A percentile compares a stretch with the other conserved stretches of the same genome.
phyloP scores from a whole-genome alignment of 495 filamentous ascomycete genomes.

The Talaromyces wortmannii region DNA sequence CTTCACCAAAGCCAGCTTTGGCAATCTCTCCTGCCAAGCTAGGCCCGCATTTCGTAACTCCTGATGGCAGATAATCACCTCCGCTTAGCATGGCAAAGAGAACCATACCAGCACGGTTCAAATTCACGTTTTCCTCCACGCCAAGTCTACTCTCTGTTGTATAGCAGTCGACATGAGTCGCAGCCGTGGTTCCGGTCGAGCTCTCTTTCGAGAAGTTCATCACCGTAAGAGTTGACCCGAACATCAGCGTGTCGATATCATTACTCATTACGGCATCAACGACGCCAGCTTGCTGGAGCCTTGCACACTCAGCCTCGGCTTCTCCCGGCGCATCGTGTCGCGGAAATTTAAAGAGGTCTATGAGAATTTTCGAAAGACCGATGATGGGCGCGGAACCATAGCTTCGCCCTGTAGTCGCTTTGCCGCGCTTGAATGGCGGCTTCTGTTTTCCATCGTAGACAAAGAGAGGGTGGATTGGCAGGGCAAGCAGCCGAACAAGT shows the following conservation, averaged over 20 bases:
- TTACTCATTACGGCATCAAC: constrained; percentile 96
- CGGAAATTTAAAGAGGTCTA: constrained; percentile 79
- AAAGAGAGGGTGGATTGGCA: constrained; percentile 83
- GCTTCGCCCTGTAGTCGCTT: constrained; percentile 27
- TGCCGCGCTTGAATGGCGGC: constrained; percentile 82
- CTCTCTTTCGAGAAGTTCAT: constrained; percentile 79
- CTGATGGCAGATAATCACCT: constrained; percentile 89
- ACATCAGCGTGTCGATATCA: constrained; percentile 98
- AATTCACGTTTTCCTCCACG: constrained; percentile 32
- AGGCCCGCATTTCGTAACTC: constrained; percentile 79
- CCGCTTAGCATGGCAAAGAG: constrained; percentile 93
- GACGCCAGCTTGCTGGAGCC: constrained; percentile 73
- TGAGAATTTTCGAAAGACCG: constrained; percentile 62
- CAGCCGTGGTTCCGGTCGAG: constrained; percentile 50
- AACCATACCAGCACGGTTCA: constrained; percentile 87
- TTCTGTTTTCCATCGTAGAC: constrained; percentile 93
- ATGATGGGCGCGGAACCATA: constrained; percentile 46
- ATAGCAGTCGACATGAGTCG: constrained; percentile 85
- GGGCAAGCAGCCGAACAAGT: constrained; percentile 70
- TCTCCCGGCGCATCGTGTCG: constrained; percentile 88
- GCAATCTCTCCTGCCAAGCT: constrained; percentile 88
- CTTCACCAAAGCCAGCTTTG: constrained; percentile 75
- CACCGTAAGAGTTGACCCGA: constrained; percentile 72
- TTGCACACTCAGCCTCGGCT: constrained; percentile 92
- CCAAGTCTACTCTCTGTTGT: constrained; percentile 40